Base-by-base conservation (phyloP, 495 filamentous ascomycete genomes). In the Aspergillus mulundensis region DNA sequence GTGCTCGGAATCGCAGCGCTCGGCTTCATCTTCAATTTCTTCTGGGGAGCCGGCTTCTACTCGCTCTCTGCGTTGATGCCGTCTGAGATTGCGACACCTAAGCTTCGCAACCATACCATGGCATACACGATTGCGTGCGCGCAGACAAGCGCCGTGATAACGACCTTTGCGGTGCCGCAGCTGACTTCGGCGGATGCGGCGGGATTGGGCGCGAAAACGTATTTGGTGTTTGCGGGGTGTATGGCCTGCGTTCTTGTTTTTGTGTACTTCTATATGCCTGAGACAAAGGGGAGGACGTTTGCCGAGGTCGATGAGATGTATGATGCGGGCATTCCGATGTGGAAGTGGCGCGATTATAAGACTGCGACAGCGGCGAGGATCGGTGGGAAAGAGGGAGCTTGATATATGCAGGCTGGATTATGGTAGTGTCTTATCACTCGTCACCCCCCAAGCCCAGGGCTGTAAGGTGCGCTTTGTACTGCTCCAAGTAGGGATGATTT, bases 291-390 rank as follows among this genome's bases (percentile, higher is more conserved):
- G 49, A 66, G 80, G 32, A 81, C 77, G 1, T 70, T 81, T 30
- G 77, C 75, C 11, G 78, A 82, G 59, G 75, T 82, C 5, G 70
- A 81, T 60, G 78, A 81, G 68, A 80, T 81, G 70, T 82, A 81
- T 51, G 76, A 75, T 60, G 72, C 72, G 5, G 70, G 67, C 32
- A 60, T 81, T 19, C 76, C 79, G 1, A 66, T 67, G 51, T 65
- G 68, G 67, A 71, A 68, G 48, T 74, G 71, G 71, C 61, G 70
- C 18, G 61, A 58, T 19, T 72, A 71, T 57, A 42, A 56, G 38
- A 67, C 66, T 25, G 62, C 65, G n/a, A 24, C 54, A 0, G 16
- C 21, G 25, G 43, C 52, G 42, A 46, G 34, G 19, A 28, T 28
- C 16, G 25, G 46, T 19, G 46, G 25, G 16, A 49, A 49, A 20